Base-by-base conservation (phyloP, 768 basidiomycete species). In the Chalciporus sphaerocephalus region DNA sequence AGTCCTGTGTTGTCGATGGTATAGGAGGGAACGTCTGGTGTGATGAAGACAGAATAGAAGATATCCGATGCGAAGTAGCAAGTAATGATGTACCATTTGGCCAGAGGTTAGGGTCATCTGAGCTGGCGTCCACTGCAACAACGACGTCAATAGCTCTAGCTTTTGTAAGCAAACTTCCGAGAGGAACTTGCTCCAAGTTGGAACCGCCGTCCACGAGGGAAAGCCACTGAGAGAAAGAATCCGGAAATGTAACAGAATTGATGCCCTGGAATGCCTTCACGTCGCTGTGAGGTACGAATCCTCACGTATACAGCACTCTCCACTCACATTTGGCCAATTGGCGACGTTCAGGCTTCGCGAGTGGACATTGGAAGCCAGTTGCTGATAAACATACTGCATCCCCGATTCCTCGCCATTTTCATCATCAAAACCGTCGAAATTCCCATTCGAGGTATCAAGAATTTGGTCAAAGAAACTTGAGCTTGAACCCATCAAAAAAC, bases 401-500 rank as follows among this genome's bases (percentile, higher is more conserved):
- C 69, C 72, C 6, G 58, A 51, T 25, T 66, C 63, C 25, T 53
- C 44, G 11, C 48, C 52, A 25, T 75, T 71, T 5, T 47, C 51
- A 0, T 47, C 18, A 5, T 69, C 67, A 44, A 76, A 73, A 3
- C 68, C 66, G 8, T 60, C 52, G 10, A 83, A 63, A 3, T 56
- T 69, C 17, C 45, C 49, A 46, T 74, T 75, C 11, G 61, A 50
- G 1, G 63, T 71, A 53, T 83, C 70, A 2, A 81, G 53, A 17
- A 73, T 64, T 76, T 79, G 74, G 52, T 81, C 82, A 65, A 87
- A 87, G 20, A 85, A 60, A 53, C 76, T 83, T 15, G 85, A 78
- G 28, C 87, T 88, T 2, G 79, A 79, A 8, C 85, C 89, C 72
- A 88, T 83, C 25, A 91, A 60, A 59, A 88, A 92, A 0, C 74